Percentiles rank a stretch among this genome's conserved stretches.
These are phyloP conservation scores for Umbellularia californica DNA, from an alignment of 164 flowering plant species.

Conservation along the genomic window DNA sequence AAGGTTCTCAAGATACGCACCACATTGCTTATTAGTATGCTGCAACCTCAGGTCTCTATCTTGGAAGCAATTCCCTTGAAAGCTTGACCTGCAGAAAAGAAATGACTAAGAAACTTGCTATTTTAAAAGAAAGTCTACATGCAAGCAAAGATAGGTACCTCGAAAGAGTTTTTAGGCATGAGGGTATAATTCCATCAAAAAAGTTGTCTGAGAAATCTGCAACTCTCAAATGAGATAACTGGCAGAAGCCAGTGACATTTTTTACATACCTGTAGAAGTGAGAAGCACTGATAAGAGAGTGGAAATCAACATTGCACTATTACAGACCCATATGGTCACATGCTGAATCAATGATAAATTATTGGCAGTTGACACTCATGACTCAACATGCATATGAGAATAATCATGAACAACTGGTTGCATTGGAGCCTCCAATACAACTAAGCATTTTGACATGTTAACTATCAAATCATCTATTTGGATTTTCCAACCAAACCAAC, in stretches of 20 bases:
- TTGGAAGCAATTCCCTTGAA: constrained; percentile 79
- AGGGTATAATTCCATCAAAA: constrained; percentile 70
- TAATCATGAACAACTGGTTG: background rate
- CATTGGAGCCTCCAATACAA: too few species aligned
- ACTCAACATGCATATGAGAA: background rate
- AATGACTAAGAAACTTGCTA: background rate
- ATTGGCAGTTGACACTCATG: background rate
- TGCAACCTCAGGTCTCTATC: constrained; percentile 49
- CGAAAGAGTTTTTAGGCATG: constrained; percentile 70
- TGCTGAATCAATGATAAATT: background rate
- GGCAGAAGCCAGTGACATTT: constrained; percentile 57
- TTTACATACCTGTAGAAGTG: constrained; percentile 51
- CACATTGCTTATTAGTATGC: constrained; percentile 59
- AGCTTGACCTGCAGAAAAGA: constrained; percentile 55
- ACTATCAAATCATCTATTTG: too few species aligned
- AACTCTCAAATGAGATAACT: constrained; percentile 45
- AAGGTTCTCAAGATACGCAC: constrained; percentile 31
- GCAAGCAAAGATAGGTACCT: constrained; percentile 40
- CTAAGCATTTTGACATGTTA: too few species aligned
- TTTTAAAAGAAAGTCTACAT: background rate
- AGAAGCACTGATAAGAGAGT: background rate
- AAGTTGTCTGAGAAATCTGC: constrained; percentile 84
- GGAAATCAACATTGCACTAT: background rate
- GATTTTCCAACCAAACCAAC: too few species aligned
- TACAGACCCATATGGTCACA: background rate